Evolutionary conservation across 2,329 filamentous ascomycete species (phyloP).

Genomic region (Aotearoamyces nothofagi): DNA sequence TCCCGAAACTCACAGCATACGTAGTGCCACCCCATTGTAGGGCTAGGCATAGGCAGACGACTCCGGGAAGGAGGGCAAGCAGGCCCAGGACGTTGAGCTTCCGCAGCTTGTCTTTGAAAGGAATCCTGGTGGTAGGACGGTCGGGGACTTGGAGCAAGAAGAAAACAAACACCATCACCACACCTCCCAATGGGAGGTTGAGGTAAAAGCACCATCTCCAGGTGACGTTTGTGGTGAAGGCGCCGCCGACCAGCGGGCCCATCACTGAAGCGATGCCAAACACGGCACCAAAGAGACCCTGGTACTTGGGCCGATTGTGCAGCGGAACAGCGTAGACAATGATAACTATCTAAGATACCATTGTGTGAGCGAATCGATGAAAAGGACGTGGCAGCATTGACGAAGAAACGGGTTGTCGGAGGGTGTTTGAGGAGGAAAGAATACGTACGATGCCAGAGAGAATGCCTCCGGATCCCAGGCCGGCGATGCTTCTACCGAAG

Average conservation of each 20-base stretch:
- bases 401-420: too few relatives aligned
- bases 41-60: slow-evolving; percentile 14
- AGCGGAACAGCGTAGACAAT: slow-evolving; percentile 1
- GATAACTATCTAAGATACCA: background rate
- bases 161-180: slow-evolving; percentile 19
- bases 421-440: slow-evolving; percentile 8
- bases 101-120: background rate
- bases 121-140: background rate
- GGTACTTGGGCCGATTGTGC: slow-evolving; percentile 8
- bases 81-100: slow-evolving; percentile 20
- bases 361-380: background rate
- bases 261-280: slow-evolving; percentile 13
- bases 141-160: slow-evolving; percentile 1
- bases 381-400: background rate
- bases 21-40: slow-evolving; percentile 15
- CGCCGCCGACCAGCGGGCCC: slow-evolving; percentile 23
- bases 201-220: slow-evolving; percentile 20
- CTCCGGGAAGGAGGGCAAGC: slow-evolving; percentile 13
- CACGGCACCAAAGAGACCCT: slow-evolving; percentile 11
- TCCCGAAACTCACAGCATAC: slow-evolving; percentile 13
- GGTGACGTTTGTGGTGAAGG: slow-evolving; percentile 21
- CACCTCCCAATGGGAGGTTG: slow-evolving; percentile 20
- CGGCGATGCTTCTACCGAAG: slow-evolving; percentile 14
- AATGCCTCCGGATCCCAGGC: slow-evolving; percentile 11
- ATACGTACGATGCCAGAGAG: slow-evolving; percentile 13